A percentile compares a stretch with the other conserved stretches of the same genome.
phyloP scores from a whole-genome alignment of 371 early-diverging fungal species.

The Scutellospora calospora region DNA sequence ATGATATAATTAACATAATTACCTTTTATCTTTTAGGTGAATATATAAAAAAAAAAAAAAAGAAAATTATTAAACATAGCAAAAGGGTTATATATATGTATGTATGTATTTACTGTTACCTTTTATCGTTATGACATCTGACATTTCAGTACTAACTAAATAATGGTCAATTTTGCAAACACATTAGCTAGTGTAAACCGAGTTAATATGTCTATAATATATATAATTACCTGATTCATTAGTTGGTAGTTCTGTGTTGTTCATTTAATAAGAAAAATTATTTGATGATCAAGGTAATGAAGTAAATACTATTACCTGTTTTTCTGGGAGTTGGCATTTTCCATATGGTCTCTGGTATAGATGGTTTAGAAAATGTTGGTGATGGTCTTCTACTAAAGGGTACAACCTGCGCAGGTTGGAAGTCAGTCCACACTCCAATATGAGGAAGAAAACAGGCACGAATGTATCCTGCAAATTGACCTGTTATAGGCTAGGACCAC shows the following conservation, averaged over 20 bases:
- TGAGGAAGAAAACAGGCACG: not conserved
- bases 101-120: no score
- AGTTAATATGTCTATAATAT: no score
- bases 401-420: not conserved
- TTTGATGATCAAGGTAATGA: not conserved
- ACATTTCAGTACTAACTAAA: no score
- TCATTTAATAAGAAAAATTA: not conserved
- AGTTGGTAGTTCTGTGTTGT: not conserved
- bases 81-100: no score
- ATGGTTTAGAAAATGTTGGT: not conserved
- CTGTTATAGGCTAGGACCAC: not conserved
- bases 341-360: not conserved
- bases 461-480: not conserved
- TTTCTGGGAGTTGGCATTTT: not conserved
- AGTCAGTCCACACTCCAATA: not conserved
- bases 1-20: no score
- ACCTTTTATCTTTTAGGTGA: no score
- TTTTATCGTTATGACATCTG: no score
- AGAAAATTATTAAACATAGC: not conserved
- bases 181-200: no score
- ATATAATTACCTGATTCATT: not conserved
- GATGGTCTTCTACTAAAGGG: not conserved
- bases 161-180: no score
- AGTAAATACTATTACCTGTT: not conserved
- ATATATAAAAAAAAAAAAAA: not conserved